Conservation (phyloP, 176 grass and related monocot genomes). For the Eleusine indica region DNA sequence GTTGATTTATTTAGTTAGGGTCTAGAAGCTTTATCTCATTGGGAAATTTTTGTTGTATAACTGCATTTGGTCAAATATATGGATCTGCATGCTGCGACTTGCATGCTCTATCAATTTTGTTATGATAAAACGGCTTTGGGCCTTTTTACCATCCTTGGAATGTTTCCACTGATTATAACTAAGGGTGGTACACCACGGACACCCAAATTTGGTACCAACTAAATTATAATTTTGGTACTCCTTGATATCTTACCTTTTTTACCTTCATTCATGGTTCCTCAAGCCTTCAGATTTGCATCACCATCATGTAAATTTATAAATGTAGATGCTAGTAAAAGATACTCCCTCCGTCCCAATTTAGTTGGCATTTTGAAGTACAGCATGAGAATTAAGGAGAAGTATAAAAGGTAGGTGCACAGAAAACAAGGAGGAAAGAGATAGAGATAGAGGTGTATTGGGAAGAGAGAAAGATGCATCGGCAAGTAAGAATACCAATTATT, state of each 20-base stretch:
- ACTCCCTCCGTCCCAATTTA: too few species aligned
- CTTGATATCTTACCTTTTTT: not conserved
- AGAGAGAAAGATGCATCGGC: too few species aligned
- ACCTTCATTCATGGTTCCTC: constrained; percentile 15
- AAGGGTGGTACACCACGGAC: not conserved
- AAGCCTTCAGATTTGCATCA: constrained; percentile 12
- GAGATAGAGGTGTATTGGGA: too few species aligned
- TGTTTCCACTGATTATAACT: not conserved
- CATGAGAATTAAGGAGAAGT: too few species aligned
- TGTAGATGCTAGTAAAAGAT: constrained; percentile 11
- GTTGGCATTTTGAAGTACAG: too few species aligned
- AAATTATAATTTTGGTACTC: not conserved
- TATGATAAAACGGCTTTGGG: not conserved
- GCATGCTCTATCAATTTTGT: not conserved
- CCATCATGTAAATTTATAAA: not conserved
- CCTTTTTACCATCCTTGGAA: not conserved
- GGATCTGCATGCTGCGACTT: not conserved
- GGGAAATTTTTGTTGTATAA: not conserved
- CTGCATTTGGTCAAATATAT: not conserved
- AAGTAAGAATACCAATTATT: too few species aligned
- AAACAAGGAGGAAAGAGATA: too few species aligned
- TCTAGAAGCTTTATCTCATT: not conserved
- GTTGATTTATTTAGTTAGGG: not conserved
- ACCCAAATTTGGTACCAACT: not conserved
- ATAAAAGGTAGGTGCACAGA: too few species aligned